phyloP scores from a whole-genome alignment of 2,329 filamentous ascomycete genomes.

The Colletotrichum tanaceti region DNA sequence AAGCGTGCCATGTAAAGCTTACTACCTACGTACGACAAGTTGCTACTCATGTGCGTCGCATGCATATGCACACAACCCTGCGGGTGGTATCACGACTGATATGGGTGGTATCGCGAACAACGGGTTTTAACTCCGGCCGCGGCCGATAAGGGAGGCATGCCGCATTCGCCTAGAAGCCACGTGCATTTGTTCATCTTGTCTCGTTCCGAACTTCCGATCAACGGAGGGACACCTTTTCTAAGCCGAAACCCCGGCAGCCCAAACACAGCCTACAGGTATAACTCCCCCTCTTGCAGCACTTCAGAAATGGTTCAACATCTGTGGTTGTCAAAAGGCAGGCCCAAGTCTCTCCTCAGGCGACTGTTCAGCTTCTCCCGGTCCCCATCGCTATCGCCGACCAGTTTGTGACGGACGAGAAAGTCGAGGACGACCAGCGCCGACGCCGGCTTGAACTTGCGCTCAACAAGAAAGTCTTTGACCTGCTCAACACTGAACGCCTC shows the following conservation, averaged over 20 bases:
- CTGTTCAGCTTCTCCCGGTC: neutral
- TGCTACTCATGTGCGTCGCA: slow-evolving; percentile 15
- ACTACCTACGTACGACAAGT: too few relatives aligned
- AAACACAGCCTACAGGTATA: neutral
- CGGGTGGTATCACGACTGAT: slow-evolving; percentile 41
- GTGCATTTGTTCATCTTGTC: neutral
- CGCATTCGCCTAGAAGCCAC: neutral
- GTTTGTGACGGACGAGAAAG: neutral
- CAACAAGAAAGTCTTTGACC: neutral
- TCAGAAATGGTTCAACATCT: too few relatives aligned
- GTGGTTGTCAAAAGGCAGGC: too few relatives aligned
- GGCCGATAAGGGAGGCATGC: neutral
- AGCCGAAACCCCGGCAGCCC: neutral
- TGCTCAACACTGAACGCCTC: neutral
- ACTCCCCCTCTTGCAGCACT: too few relatives aligned
- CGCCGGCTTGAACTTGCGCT: neutral
- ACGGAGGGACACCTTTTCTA: neutral
- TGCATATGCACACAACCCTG: slow-evolving; percentile 27
- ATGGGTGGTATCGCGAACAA: neutral
- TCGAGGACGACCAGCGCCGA: neutral
- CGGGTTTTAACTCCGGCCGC: neutral
- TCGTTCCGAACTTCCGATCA: too few relatives aligned
- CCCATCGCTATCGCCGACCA: neutral
- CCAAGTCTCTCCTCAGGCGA: too few relatives aligned
- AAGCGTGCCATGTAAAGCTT: slow-evolving; percentile 11